phyloP scores from a whole-genome alignment of 1,284 basidiomycete genomes.

The Sphagnurus paluster region DNA sequence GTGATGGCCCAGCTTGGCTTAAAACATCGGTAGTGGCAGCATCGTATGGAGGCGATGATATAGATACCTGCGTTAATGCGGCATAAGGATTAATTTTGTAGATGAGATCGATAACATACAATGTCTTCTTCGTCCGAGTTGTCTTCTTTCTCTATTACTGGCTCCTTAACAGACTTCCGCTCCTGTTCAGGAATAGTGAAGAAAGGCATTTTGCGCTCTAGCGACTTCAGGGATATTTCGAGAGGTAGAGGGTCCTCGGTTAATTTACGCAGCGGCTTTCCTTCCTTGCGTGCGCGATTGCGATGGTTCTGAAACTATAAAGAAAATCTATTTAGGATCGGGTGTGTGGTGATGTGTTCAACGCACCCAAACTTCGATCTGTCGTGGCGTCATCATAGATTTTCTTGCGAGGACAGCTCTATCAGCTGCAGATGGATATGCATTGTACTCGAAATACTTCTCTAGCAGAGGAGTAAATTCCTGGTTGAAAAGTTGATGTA shows the following conservation, averaged over 20 bases:
- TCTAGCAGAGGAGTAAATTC: constrained; percentile 49
- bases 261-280: constrained; percentile 16
- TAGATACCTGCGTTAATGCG: not conserved
- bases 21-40: not conserved
- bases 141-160: not conserved
- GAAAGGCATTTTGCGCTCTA: constrained; percentile 16
- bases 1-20: not conserved
- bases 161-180: not conserved
- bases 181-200: constrained; percentile 12
- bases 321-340: too few relatives aligned
- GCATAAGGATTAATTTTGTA: not conserved
- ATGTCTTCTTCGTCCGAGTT: constrained; percentile 1
- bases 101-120: constrained; percentile 1
- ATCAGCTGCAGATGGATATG: constrained; percentile 48
- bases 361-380: constrained; percentile 56
- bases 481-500: constrained; percentile 26
- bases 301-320: constrained; percentile 55
- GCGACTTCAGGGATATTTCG: constrained; percentile 19
- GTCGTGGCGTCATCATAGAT: constrained; percentile 46
- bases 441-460: constrained; percentile 48
- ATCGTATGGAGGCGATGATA: not conserved
- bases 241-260: constrained; percentile 14
- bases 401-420: constrained; percentile 42
- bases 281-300: constrained; percentile 35
- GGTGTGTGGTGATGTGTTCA: too few relatives aligned